Evolutionary conservation across 176 grass and related monocot genomes (phyloP), one percentile per base, ranked within the genome.

Genomic region (Cenchrus fungigraminus): DNA sequence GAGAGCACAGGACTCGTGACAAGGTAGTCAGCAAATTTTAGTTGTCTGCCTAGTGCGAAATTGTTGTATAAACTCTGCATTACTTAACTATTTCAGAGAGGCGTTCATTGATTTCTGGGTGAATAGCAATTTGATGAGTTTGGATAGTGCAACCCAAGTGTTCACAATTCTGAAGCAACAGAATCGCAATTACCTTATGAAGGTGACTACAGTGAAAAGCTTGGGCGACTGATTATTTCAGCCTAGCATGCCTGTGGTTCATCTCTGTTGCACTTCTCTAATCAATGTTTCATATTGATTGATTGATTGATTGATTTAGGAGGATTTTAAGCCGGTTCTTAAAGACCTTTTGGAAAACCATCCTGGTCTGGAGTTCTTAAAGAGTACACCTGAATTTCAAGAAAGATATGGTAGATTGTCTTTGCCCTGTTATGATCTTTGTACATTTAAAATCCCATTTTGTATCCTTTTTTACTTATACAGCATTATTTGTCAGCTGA

Each of bases 361-460:
- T 86, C 90, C 91, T 81, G 94, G 97, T 22, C 83, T 99, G 74
- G 97, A 99, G 68, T 99, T 99, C 79, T 88, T 99, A 78, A 94
- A 99, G 82, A 94, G 83, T 64, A 99, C 97, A 77, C 91, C 91
- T 47, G 97, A 99, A 65, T 99, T 99, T 94, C 97, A 99, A 79
- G 93, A 99, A 89, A 92, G 97, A 96, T 99, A 99, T 88, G 88
- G 94, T 96, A 90, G 91, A 59, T 28, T 61, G 55, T 68, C 12
- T 46, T 61, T 87, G 31, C 4, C 59, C 60, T 54, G 20, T 43
- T 83, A 8, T 68, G 53, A 79, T 68, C 45, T 79, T 75, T 58
- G 51, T 72, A 59, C 71, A 51, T 59, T 76, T 59, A 37, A 67
- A 50, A 84, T 65, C 0, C 20, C 19, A 57, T 81, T 16, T 53